Base-by-base conservation (phyloP, 139 green algal genomes). In the Zygnema cylindricum region DNA sequence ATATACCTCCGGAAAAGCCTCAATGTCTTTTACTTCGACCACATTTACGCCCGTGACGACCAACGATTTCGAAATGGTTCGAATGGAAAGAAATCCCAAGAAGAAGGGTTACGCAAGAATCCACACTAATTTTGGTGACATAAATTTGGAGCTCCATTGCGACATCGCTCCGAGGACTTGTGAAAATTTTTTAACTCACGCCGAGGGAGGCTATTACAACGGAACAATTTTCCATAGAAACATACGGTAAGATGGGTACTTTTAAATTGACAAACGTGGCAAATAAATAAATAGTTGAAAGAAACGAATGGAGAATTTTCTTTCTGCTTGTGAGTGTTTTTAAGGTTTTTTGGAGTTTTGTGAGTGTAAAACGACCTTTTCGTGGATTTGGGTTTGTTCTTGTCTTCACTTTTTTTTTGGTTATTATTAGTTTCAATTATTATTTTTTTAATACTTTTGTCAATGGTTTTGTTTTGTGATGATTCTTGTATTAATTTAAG, bases 101-200 rank as follows among this genome's bases (percentile, higher is more conserved):
- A 96, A 97, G 86, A 99, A 98, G 93, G 96, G 89, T n/a, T 98
- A 98, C 91, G 43, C 96, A 84, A 91, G 93, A 0, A 71, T 98
- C 88, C 92, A 95, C 89, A 98, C 95, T 30, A 94, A 55, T 32
- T 77, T 92, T 40, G 96, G 97, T 7, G 95, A 98, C 91, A 88
- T 99, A 30, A 92, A 92, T 69, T 25, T 92, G 36, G 88, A 92
- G 88, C 84, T 92, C 35, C 88, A 92, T 41, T 92, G 88, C 1
- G 83, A 92, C 41, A 1, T 92, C 0, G 76, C 73, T 21, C 96
- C 96, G 0, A 82, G 93, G 54, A 97, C 97, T 32, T 98, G 95
- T 89, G 97, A 99, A 88, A 99, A 99, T 94, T 99, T 99, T 91
- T 76, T 99, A 30, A 94, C 93, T 30, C 94, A 98, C 75, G 94